These are phyloP conservation scores for Schizochytrium sp. DNA, from an alignment of 108 stramenopile species.

Conservation along the genomic window DNA sequence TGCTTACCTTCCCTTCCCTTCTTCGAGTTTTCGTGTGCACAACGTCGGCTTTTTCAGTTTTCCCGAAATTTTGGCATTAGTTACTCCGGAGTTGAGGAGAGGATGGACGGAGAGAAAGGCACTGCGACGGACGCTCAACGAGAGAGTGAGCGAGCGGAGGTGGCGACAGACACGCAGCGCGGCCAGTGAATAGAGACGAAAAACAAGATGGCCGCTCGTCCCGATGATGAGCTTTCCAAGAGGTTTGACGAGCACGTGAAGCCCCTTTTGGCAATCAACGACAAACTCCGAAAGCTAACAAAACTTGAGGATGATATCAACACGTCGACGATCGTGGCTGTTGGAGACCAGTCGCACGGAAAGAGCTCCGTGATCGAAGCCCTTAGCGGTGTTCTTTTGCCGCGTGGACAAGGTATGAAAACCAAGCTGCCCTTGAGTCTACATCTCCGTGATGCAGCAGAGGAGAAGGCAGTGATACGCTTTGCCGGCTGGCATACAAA, in stretches of 20 bases:
- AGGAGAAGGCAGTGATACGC: slow-evolving; percentile 8
- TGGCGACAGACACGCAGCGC: slow-evolving; percentile 5
- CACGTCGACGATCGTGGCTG: background rate
- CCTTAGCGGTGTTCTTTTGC: slow-evolving; percentile 38
- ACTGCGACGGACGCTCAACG: background rate
- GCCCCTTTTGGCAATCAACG: background rate
- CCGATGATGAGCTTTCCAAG: no score
- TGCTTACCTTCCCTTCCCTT: no score
- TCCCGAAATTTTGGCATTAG: no score
- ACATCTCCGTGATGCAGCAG: background rate
- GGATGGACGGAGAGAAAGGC: no score
- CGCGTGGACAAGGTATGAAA: slow-evolving; percentile 12
- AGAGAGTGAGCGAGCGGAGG: slow-evolving; percentile 27
- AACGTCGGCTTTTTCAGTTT: no score
- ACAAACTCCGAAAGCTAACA: background rate
- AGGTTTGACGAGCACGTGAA: no score
- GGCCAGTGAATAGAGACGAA: background rate
- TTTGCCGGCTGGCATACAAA: background rate
- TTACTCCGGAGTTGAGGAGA: no score
- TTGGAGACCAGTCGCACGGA: slow-evolving; percentile 30
- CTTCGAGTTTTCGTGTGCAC: no score
- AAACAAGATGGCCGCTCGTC: slow-evolving; percentile 5
- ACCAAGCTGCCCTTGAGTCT: slow-evolving; percentile 11
- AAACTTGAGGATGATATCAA: background rate
- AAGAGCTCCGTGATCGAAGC: slow-evolving; percentile 11